Evolutionary conservation across 495 filamentous ascomycete species (phyloP).

Genomic region (Lasiosphaeria ovina): DNA sequence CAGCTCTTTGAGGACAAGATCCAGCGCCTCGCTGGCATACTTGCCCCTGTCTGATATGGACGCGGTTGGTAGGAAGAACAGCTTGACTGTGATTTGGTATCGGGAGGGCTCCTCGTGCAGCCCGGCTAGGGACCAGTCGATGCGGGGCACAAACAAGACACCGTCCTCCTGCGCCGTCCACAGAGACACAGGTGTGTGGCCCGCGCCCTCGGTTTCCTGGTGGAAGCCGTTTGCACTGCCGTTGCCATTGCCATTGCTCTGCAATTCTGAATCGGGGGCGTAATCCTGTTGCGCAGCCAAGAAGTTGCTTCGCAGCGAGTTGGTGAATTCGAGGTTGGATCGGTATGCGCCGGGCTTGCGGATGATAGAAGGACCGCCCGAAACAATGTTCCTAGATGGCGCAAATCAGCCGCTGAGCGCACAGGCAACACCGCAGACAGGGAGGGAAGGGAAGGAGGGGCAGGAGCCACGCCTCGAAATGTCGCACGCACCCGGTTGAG

Average conservation of each 20-base stretch:
- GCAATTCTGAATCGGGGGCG: constrained; percentile 38
- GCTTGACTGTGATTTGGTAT: constrained; percentile 91
- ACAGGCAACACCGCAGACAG: constrained; percentile 13
- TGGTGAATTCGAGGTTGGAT: constrained; percentile 84
- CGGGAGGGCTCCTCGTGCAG: constrained; percentile 73
- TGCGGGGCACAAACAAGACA: constrained; percentile 71
- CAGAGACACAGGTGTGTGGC: constrained; percentile 34
- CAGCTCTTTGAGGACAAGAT: constrained; percentile 75
- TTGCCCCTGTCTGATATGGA: constrained; percentile 56
- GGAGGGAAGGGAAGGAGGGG: constrained; percentile 7
- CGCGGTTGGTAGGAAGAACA: constrained; percentile 82
- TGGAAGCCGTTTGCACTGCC: constrained; percentile 30
- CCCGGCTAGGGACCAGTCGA: constrained; percentile 67
- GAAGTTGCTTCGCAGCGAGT: constrained; percentile 81
- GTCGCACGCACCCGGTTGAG: constrained; percentile 70
- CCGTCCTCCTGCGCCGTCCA: constrained; percentile 66
- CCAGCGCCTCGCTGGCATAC: constrained; percentile 73
- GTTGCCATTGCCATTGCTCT: constrained; percentile 50
- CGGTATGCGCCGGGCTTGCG: constrained; percentile 69
- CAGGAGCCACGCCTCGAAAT: background rate
- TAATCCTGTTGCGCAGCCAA: constrained; percentile 64
- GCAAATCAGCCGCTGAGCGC: constrained; percentile 22
- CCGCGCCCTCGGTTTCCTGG: constrained; percentile 16
- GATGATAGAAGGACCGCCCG: constrained; percentile 73
- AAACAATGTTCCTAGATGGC: constrained; percentile 74